Conservation (phyloP, 148 eudicot genomes). For the Vaccinium macrocarpon region DNA sequence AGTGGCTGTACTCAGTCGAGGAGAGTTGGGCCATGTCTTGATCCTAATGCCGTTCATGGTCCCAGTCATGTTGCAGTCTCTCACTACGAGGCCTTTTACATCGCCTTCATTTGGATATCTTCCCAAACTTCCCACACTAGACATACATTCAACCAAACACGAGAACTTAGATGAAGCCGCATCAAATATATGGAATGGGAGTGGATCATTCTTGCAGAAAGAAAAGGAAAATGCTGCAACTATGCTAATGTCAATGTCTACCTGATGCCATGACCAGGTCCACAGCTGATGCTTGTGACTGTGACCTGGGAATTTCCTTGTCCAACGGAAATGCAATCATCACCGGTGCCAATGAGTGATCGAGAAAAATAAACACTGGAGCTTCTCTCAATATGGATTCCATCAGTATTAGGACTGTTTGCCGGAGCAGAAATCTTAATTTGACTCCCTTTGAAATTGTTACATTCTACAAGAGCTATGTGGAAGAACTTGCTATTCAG, state of each 20-base stretch:
- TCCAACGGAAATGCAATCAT: slow-evolving; percentile 60
- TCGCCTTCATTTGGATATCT: slow-evolving; percentile 48
- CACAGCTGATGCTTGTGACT: slow-evolving; percentile 45
- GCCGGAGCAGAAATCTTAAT: slow-evolving; percentile 40
- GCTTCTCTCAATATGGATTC: slow-evolving; percentile 48
- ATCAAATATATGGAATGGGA: not conserved
- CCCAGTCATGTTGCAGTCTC: slow-evolving; percentile 38
- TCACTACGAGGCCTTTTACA: slow-evolving; percentile 40
- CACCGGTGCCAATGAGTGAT: slow-evolving; percentile 49
- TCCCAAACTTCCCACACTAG: slow-evolving; percentile 56
- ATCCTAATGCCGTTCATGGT: slow-evolving; percentile 61
- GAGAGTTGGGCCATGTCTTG: slow-evolving; percentile 60
- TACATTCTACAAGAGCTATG: slow-evolving; percentile 42
- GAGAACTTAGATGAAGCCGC: not conserved
- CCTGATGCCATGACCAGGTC: slow-evolving; percentile 66
- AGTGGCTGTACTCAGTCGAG: slow-evolving; percentile 38
- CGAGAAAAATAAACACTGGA: slow-evolving; percentile 30
- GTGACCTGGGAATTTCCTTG: slow-evolving; percentile 43
- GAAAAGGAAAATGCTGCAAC: not conserved
- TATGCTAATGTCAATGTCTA: not conserved
- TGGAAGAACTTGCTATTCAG: slow-evolving; percentile 59
- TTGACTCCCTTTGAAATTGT: slow-evolving; percentile 28
- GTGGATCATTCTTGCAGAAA: not conserved
- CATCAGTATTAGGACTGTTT: slow-evolving; percentile 60
- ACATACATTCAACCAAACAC: not conserved